A percentile compares a stretch with the other conserved stretches of the same genome.
These are phyloP conservation scores for Sphagnum magellanicum DNA, from an alignment of 228 moss, liverwort and hornwort genomes.

Conservation along the genomic window DNA sequence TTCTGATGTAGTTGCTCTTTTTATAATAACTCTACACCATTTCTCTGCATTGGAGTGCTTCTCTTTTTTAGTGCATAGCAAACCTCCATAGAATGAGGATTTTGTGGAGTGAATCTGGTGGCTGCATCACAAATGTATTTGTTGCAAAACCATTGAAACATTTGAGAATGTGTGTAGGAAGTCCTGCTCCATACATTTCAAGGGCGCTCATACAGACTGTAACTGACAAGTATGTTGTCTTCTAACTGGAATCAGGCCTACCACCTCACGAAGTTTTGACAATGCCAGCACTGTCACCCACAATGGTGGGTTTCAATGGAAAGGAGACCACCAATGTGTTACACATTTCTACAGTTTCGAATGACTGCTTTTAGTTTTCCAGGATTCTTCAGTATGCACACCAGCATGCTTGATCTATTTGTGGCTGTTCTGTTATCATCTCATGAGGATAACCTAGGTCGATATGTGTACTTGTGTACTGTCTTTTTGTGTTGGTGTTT, in stretches of 20 bases:
- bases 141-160: neutral
- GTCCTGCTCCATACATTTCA: neutral
- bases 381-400: too few relatives aligned
- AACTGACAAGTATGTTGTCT: neutral
- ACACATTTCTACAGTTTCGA: neutral
- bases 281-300: conserved; percentile 94
- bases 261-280: conserved; percentile 78
- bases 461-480: neutral
- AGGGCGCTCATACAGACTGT: neutral
- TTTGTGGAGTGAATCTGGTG: neutral
- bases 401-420: too few relatives aligned
- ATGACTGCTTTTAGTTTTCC: neutral
- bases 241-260: conserved; percentile 38
- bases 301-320: conserved; percentile 49
- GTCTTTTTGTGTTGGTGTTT: neutral
- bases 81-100: neutral
- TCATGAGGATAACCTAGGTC: too few relatives aligned
- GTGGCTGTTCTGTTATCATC: too few relatives aligned
- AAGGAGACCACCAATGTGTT: neutral
- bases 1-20: too few relatives aligned
- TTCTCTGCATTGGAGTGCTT: neutral
- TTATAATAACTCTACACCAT: too few relatives aligned
- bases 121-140: neutral
- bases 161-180: neutral
- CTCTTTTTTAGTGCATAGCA: neutral